Evolutionary conservation across 2,329 filamentous ascomycete genomes (phyloP).

Genomic region (Teratosphaeria destructans): DNA sequence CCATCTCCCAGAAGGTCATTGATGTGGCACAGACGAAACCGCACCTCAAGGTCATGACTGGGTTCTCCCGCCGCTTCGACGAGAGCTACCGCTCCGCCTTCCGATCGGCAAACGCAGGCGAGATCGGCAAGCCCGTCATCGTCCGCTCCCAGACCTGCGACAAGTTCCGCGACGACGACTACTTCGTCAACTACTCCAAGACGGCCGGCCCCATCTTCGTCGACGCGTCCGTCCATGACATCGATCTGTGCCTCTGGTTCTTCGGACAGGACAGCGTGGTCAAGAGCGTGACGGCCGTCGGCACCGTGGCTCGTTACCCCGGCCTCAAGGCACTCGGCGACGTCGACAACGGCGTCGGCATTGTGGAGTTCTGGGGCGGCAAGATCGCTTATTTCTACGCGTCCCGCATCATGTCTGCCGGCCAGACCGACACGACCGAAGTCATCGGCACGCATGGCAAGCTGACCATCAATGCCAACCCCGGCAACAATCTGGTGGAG

Average conservation of each 20-base stretch:
- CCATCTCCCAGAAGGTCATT: slow-evolving; percentile 50
- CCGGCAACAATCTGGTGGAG: slow-evolving; percentile 45
- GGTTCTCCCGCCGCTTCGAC: slow-evolving; percentile 58
- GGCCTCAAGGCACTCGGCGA: slow-evolving; percentile 49
- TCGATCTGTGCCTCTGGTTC: slow-evolving; percentile 56
- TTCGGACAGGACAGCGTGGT: slow-evolving; percentile 45
- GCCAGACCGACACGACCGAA: slow-evolving; percentile 57
- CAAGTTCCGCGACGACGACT: slow-evolving; percentile 53
- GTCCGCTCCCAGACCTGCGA: slow-evolving; percentile 59
- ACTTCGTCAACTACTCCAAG: slow-evolving; percentile 58
- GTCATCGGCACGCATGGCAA: slow-evolving; percentile 58
- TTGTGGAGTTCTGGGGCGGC: slow-evolving; percentile 55
- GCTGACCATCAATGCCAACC: slow-evolving; percentile 50
- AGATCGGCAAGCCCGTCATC: slow-evolving; percentile 50
- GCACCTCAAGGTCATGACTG: slow-evolving; percentile 55
- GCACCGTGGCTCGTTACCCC: slow-evolving; percentile 50
- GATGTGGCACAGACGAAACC: slow-evolving; percentile 46
- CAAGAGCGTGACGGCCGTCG: slow-evolving; percentile 47
- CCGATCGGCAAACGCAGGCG: slow-evolving; percentile 40
- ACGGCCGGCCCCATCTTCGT: slow-evolving; percentile 60
- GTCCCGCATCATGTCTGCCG: slow-evolving; percentile 56
- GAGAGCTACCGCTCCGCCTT: slow-evolving; percentile 53
- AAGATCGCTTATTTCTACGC: slow-evolving; percentile 56
- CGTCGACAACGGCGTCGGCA: slow-evolving; percentile 52
- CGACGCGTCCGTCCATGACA: slow-evolving; percentile 62